phyloP scores from a whole-genome alignment of 345 rosid genomes.

The Hevea brasiliensis region DNA sequence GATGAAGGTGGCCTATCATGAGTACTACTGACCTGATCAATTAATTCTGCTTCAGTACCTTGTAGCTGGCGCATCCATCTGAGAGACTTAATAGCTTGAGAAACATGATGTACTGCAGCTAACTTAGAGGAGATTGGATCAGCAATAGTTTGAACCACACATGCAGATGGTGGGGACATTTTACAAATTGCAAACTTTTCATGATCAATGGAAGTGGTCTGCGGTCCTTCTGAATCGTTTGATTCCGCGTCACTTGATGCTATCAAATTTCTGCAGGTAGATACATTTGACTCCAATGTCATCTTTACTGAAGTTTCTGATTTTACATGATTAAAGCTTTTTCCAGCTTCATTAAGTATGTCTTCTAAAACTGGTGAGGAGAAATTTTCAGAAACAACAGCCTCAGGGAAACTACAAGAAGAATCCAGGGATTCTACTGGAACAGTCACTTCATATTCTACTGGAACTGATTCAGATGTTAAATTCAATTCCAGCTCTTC shows the following conservation, averaged over 20 bases:
- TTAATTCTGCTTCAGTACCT: slow-evolving; percentile 43
- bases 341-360: slow-evolving; percentile 30
- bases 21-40: slow-evolving; percentile 28
- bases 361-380: slow-evolving; percentile 33
- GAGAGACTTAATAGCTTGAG: slow-evolving; percentile 94
- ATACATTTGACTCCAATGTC: slow-evolving; percentile 42
- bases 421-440: slow-evolving; percentile 55
- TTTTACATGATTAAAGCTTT: slow-evolving; percentile 22
- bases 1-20: slow-evolving; percentile 41
- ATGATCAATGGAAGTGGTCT: slow-evolving; percentile 28
- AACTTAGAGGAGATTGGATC: slow-evolving; percentile 75
- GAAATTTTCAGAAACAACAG: slow-evolving; percentile 37
- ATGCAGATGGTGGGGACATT: slow-evolving; percentile 37
- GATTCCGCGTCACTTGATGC: slow-evolving; percentile 25
- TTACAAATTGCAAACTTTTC: slow-evolving; percentile 40
- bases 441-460: slow-evolving; percentile 56
- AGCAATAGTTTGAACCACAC: slow-evolving; percentile 50
- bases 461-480: slow-evolving; percentile 51
- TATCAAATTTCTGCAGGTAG: slow-evolving; percentile 30
- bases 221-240: slow-evolving; percentile 25
- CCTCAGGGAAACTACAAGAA: slow-evolving; percentile 35
- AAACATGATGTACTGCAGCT: slow-evolving; percentile 89
- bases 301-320: slow-evolving; percentile 40
- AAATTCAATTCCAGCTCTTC: slow-evolving; percentile 63
- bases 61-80: slow-evolving; percentile 90